Percentiles rank a stretch among this genome's conserved stretches.
Evolutionary conservation across 768 basidiomycete species (phyloP).

Genomic region (Antrodiella citrinella): DNA sequence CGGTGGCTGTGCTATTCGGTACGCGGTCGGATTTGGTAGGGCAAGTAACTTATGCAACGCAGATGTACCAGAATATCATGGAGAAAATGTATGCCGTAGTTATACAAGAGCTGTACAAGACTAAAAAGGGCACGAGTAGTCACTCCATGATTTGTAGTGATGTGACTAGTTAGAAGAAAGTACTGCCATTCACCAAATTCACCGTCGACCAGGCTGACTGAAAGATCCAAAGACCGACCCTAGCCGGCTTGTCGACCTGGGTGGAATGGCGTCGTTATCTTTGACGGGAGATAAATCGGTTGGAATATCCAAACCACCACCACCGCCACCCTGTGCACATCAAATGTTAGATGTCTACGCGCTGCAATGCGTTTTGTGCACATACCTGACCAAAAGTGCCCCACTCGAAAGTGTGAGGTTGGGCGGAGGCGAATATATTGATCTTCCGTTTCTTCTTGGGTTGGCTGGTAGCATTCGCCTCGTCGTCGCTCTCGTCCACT

Average conservation of each 20-base stretch:
- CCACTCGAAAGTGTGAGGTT: conserved; percentile 37
- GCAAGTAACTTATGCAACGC: no score
- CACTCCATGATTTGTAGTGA: no score
- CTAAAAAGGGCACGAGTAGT: no score
- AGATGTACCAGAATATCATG: no score
- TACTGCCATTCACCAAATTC: no score
- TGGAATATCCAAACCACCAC: conserved; percentile 50
- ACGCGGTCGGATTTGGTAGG: no score
- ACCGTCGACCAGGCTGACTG: background rate
- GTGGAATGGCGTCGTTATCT: conserved; percentile 40
- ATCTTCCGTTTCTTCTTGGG: conserved; percentile 71
- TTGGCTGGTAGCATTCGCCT: conserved; percentile 22
- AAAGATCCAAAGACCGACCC: background rate
- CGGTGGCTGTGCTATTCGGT: no score
- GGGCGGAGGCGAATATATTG: conserved; percentile 42
- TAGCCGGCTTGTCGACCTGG: conserved; percentile 1
- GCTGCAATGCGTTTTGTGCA: conserved; percentile 3
- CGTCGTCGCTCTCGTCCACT: conserved; percentile 15
- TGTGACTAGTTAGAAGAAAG: no score
- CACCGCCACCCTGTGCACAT: no score
- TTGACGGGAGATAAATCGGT: conserved; percentile 61
- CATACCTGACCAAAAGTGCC: conserved; percentile 33
- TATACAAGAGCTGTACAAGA: no score
- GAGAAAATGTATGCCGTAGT: no score
- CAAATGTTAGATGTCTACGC: no score